phyloP scores from a whole-genome alignment of 208 protist species.

The Crithidia fasciculata region DNA sequence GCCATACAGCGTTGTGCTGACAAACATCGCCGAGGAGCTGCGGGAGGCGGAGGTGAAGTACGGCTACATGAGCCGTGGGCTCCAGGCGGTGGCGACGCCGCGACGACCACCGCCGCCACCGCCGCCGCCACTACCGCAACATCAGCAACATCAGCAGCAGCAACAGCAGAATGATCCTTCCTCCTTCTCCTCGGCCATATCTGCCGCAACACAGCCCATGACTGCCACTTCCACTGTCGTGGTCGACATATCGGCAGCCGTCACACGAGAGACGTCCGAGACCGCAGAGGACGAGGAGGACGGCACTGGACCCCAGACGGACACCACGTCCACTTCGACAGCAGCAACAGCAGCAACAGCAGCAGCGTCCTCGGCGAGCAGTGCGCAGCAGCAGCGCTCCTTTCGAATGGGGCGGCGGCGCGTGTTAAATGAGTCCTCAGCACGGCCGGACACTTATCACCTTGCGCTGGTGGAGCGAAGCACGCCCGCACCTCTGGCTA shows the following conservation, averaged over 20 bases:
- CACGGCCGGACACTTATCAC: conserved; percentile 14
- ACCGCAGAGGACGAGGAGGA: conserved; percentile 3
- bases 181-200: not conserved
- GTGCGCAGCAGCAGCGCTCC: not conserved
- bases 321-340: not conserved
- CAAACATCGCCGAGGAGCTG: conserved; percentile 79
- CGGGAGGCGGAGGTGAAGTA: conserved; percentile 72
- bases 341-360: not conserved
- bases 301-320: not conserved
- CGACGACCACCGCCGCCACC: conserved; percentile 8
- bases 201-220: not conserved
- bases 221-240: not conserved
- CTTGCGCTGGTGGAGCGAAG: conserved; percentile 14
- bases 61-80: conserved; percentile 73
- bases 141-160: conserved; percentile 3
- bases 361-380: not conserved
- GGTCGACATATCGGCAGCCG: not conserved
- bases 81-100: conserved; percentile 24
- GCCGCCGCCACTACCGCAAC: not conserved
- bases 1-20: conserved; percentile 77
- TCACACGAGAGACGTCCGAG: not conserved
- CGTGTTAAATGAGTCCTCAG: conserved; percentile 13
- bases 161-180: not conserved
- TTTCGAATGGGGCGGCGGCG: conserved; percentile 4
- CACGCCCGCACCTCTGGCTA: not conserved